Base-by-base conservation (phyloP, 2,329 filamentous ascomycete species). In the Ustulina deusta region DNA sequence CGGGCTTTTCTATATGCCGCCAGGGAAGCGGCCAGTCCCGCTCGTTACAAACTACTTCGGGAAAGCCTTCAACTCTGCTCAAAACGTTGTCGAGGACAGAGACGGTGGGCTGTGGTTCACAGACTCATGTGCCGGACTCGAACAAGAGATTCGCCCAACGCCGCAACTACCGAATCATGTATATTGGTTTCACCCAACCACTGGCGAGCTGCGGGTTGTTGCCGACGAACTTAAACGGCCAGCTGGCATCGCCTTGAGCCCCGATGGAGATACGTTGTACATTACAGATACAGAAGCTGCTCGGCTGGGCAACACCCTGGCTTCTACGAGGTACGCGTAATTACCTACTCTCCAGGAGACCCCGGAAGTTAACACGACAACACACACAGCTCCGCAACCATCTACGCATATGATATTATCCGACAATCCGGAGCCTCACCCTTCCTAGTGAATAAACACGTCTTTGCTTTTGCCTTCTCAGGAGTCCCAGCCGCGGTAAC, bases 71-170 rank as follows among this genome's bases (percentile, higher is more conserved):
- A 86, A 85, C 75, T 83, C 81, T 34, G 77, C 81, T 27, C 82
- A 83, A 68, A 80, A 81, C 66, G 81, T 84, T 3, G 76, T 79
- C 1, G 73, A 79, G 11, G 77, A 80, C 1, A 44, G 34, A 1
- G 81, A 84, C 66, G 81, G 81, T 0, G 74, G 76, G 0, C 71
- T 86, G 11, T 86, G 84, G 84, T 86, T 86, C 70, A 85, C 83
- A 0, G 84, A 86, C 71, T 79, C 82, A 0, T 76, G 75, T 29
- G 79, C 81, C 59, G 84, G 83, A 3, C 79, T 81, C 60, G 81
- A 84, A 66, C 77, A 79, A 65, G 81, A 81, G 17, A 83, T 86
- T 49, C 79, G 84, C 42, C 79, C 77, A 1, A 67, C 71, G 48
- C 84, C 84, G 2, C 77, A 79, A 69, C 65, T 87, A 27, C 84